phyloP scores from a whole-genome alignment of 2,329 filamentous ascomycete species.

The Sporothrix curviconia region DNA sequence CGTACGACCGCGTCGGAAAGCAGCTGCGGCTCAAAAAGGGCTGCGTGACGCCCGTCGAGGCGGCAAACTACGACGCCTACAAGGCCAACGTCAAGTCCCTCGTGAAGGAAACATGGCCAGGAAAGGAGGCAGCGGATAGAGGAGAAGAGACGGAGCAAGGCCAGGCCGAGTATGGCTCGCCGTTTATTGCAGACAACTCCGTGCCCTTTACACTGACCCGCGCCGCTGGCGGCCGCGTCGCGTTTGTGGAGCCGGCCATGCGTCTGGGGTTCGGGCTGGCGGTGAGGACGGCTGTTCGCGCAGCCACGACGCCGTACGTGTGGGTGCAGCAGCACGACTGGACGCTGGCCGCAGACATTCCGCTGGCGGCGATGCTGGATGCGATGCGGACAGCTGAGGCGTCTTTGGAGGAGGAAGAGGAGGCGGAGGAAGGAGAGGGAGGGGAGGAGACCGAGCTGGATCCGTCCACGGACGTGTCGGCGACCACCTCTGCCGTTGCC shows the following conservation, averaged over 20 bases:
- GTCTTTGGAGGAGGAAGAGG: not conserved
- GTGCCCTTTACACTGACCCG: conserved; percentile 32
- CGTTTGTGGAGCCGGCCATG: conserved; percentile 41
- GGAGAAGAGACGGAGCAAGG: conserved; percentile 17
- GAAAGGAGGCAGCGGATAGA: not conserved
- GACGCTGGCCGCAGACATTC: conserved; percentile 40
- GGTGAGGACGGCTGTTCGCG: conserved; percentile 44
- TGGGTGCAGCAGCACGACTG: conserved; percentile 56
- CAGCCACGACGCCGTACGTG: conserved; percentile 43
- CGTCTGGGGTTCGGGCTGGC: conserved; percentile 48
- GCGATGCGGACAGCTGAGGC: conserved; percentile 36
- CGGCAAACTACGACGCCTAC: conserved; percentile 37
- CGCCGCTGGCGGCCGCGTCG: conserved; percentile 32
- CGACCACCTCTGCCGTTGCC: too few species aligned
- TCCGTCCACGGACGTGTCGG: too few species aligned
- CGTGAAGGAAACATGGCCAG: conserved; percentile 23
- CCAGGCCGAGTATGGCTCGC: conserved; percentile 43
- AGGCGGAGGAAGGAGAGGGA: not conserved
- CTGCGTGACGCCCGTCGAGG: conserved; percentile 41
- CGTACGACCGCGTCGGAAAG: conserved; percentile 40
- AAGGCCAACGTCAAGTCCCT: conserved; percentile 41
- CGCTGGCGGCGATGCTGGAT: conserved; percentile 36
- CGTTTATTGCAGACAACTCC: conserved; percentile 24
- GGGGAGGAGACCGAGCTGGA: not conserved
- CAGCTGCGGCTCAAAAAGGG: conserved; percentile 46